Conservation (phyloP, 495 filamentous ascomycete species). For the Annulohypoxylon maeteangense region DNA sequence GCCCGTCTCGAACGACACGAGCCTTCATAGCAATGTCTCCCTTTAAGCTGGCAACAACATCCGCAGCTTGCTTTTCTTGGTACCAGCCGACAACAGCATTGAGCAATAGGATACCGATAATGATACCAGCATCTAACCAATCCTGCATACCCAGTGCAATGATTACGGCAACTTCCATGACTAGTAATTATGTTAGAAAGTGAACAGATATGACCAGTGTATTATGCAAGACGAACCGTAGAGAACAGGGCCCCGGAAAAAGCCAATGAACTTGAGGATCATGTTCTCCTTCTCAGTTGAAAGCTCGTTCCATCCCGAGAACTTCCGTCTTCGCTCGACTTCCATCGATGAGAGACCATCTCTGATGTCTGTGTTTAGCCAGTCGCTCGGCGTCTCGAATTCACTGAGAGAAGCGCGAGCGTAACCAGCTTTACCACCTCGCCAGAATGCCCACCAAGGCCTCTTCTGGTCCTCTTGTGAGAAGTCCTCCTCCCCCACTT, state of each 20-base stretch:
- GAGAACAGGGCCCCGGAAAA: slow-evolving; percentile 83
- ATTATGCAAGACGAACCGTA: slow-evolving; percentile 68
- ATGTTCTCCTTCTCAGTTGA: slow-evolving; percentile 80
- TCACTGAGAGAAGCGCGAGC: slow-evolving; percentile 47
- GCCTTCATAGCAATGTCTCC: slow-evolving; percentile 86
- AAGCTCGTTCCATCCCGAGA: slow-evolving; percentile 78
- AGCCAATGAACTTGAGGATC: slow-evolving; percentile 80
- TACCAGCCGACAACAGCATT: slow-evolving; percentile 86
- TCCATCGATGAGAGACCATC: slow-evolving; percentile 69
- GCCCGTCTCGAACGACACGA: slow-evolving; percentile 74
- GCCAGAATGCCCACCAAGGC: slow-evolving; percentile 69
- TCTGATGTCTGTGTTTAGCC: slow-evolving; percentile 76
- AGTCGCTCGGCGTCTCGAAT: slow-evolving; percentile 67
- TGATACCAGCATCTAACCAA: slow-evolving; percentile 84
- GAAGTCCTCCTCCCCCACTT: slow-evolving; percentile 64
- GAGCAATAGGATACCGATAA: slow-evolving; percentile 79
- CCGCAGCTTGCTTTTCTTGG: slow-evolving; percentile 85
- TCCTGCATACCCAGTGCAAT: slow-evolving; percentile 81
- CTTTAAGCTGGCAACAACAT: slow-evolving; percentile 80
- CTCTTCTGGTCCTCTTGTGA: slow-evolving; percentile 53
- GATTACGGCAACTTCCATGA: slow-evolving; percentile 85
- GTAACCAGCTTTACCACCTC: slow-evolving; percentile 51
- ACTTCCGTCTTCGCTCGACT: slow-evolving; percentile 73
- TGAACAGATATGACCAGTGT: background rate
- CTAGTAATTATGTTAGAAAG: slow-evolving; percentile 56